These are phyloP conservation scores for Triticum monococcum DNA, from an alignment of 176 grass and related monocot species.

Conservation along the genomic window DNA sequence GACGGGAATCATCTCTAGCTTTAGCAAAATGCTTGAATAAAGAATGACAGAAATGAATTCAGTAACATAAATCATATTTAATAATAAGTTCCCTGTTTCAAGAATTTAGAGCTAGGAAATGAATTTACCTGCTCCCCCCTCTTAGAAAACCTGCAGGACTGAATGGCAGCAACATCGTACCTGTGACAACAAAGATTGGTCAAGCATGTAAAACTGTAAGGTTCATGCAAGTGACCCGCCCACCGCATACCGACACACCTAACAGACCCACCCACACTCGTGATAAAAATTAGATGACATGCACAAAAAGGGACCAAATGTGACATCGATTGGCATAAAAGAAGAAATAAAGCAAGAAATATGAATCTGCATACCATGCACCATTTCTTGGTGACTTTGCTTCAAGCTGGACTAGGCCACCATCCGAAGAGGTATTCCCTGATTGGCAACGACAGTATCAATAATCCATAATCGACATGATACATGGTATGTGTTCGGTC, in stretches of 20 bases:
- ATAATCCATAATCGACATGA: background rate
- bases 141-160: constrained; percentile 62
- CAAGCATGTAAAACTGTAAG: constrained; percentile 7
- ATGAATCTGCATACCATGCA: constrained; percentile 52
- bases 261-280: too few species aligned
- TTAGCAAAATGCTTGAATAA: background rate
- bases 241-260: background rate
- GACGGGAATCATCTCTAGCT: constrained; percentile 11
- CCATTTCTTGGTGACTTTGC: constrained; percentile 81
- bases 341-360: background rate
- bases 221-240: background rate
- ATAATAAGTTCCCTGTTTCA: background rate
- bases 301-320: background rate
- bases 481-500: background rate
- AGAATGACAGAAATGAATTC: background rate
- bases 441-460: background rate
- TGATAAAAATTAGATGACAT: background rate
- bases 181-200: constrained; percentile 33
- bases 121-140: constrained; percentile 60
- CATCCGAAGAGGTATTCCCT: constrained; percentile 47
- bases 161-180: constrained; percentile 78
- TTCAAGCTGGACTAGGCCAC: constrained; percentile 60
- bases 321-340: background rate
- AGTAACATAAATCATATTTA: constrained; percentile 2
- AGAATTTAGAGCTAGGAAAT: background rate